Evolutionary conservation across 768 basidiomycete species (phyloP).

Genomic region (Mycena vulgaris): DNA sequence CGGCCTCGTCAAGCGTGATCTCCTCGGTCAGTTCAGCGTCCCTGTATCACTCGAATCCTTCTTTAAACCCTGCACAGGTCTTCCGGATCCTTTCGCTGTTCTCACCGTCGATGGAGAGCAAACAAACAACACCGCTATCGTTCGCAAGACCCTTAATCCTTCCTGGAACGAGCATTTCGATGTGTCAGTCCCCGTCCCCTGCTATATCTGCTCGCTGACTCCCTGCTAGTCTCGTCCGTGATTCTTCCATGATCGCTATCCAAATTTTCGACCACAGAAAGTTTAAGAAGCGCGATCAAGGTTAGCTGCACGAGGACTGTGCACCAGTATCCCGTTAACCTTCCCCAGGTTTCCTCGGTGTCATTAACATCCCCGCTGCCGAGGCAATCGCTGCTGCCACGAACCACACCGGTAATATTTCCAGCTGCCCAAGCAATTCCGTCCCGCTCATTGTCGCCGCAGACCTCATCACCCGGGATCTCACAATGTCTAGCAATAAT

Average conservation of each 20-base stretch:
- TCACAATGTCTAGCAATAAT: constrained; percentile 81
- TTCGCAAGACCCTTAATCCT: constrained; percentile 78
- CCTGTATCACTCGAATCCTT: not conserved
- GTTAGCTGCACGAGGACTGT: constrained; percentile 51
- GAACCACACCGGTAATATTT: constrained; percentile 60
- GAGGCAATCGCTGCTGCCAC: constrained; percentile 67
- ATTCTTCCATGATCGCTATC: constrained; percentile 82
- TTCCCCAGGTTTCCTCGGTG: constrained; percentile 67
- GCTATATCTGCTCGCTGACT: constrained; percentile 15
- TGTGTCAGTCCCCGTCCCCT: constrained; percentile 67
- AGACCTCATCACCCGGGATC: constrained; percentile 84
- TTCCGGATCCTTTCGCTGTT: constrained; percentile 92
- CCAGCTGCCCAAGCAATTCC: constrained; percentile 27
- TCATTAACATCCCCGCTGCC: constrained; percentile 68
- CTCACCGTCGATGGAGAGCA: constrained; percentile 90
- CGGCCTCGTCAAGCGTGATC: constrained; percentile 81
- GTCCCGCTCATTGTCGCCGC: constrained; percentile 40
- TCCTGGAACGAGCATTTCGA: constrained; percentile 92
- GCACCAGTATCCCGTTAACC: constrained; percentile 42
- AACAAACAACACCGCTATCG: constrained; percentile 81
- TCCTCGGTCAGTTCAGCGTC: constrained; percentile 63
- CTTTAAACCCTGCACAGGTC: constrained; percentile 36
- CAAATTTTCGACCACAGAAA: constrained; percentile 94
- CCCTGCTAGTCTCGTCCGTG: constrained; percentile 69
- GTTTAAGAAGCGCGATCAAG: constrained; percentile 91